Conservation (phyloP, 768 basidiomycete species). For the Stropharia rugosoannulata region DNA sequence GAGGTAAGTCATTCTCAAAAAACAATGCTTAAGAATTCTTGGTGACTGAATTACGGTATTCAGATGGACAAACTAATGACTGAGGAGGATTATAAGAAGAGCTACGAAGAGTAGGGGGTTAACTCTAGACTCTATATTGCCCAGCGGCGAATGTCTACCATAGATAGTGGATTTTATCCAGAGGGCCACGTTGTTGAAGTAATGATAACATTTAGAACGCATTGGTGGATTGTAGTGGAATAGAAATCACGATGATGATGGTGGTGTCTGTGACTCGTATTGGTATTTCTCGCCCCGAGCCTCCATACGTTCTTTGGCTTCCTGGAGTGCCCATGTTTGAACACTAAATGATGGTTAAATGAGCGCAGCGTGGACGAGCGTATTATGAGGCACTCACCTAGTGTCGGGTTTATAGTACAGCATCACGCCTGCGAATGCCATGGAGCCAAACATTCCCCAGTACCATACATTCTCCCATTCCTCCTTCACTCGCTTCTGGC, state of each 20-base stretch:
- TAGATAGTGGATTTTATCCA: background rate
- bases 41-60: background rate
- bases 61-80: conserved; percentile 74
- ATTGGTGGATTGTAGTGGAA: conserved; percentile 1
- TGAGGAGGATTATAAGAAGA: conserved; percentile 67
- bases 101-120: conserved; percentile 30
- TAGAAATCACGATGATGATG: conserved; percentile 21
- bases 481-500: conserved; percentile 85
- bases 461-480: conserved; percentile 93
- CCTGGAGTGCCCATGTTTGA: conserved; percentile 88
- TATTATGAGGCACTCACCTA: conserved; percentile 52
- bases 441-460: conserved; percentile 86
- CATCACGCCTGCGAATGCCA: conserved; percentile 72
- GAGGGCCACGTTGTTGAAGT: background rate
- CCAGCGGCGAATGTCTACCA: background rate
- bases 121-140: background rate
- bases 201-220: conserved; percentile 3
- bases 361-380: background rate
- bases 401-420: conserved; percentile 94
- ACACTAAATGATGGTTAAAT: conserved; percentile 49
- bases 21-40: background rate
- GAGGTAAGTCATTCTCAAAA: conserved; percentile 54
- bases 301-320: conserved; percentile 89
- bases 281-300: conserved; percentile 88
- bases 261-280: conserved; percentile 60